Percentiles rank a stretch among this genome's conserved stretches.
phyloP scores from a whole-genome alignment of 2,329 filamentous ascomycete species.

The Pestalotiopsis sp. region DNA sequence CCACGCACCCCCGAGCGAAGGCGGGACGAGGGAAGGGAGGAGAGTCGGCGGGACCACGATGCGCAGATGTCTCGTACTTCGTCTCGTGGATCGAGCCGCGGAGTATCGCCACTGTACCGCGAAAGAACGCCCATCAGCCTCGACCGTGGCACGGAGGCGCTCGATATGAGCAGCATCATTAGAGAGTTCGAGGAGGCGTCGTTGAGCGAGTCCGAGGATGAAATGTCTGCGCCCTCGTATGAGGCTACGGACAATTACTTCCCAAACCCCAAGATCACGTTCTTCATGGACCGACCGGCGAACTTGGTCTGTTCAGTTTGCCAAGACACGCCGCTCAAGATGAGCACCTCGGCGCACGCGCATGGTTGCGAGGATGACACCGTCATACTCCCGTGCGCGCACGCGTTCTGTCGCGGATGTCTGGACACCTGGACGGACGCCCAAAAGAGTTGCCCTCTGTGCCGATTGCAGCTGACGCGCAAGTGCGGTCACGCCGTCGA shows the following conservation, averaged over 20 bases:
- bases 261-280: constrained; percentile 1
- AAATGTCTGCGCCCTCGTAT: neutral
- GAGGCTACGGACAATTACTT: neutral
- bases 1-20: neutral
- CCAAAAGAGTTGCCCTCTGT: constrained; percentile 34
- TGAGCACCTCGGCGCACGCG: neutral
- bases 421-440: constrained; percentile 26
- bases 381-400: constrained; percentile 35
- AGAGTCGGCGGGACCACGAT: neutral
- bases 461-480: constrained; percentile 28
- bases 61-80: neutral
- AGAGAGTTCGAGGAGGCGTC: neutral
- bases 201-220: neutral
- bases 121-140: neutral
- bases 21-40: neutral
- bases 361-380: neutral
- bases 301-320: constrained; percentile 4
- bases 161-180: neutral
- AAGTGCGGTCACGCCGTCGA: constrained; percentile 30
- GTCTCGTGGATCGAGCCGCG: neutral
- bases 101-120: neutral
- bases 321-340: neutral
- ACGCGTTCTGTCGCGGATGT: constrained; percentile 31
- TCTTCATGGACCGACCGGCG: neutral
- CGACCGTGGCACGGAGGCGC: neutral